Evolutionary conservation across 106 monocot genomes (phyloP).

Genomic region (Dendrobium catenatum): DNA sequence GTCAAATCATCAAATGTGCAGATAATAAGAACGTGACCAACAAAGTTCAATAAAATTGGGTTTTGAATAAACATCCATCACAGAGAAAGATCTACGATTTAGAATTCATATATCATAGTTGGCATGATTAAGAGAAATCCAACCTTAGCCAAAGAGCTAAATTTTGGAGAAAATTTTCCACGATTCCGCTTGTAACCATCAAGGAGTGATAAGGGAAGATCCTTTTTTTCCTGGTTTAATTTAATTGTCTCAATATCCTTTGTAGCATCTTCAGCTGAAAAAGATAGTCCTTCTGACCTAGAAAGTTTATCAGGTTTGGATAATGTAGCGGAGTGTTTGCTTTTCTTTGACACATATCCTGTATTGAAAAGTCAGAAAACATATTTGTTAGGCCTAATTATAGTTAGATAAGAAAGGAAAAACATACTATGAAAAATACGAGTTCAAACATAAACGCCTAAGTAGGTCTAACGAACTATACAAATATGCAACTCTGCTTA

Average conservation of each 20-base stretch:
- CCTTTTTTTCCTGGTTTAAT: slow-evolving; percentile 12
- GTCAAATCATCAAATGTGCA: slow-evolving; percentile 8
- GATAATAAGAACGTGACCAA: background rate
- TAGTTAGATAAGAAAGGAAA: background rate
- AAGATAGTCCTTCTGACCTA: slow-evolving; percentile 16
- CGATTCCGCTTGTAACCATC: slow-evolving; percentile 33
- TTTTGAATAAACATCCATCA: background rate
- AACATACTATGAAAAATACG: background rate
- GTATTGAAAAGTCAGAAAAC: background rate
- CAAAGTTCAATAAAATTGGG: background rate
- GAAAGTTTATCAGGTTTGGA: slow-evolving; percentile 24
- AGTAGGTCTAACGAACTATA: background rate
- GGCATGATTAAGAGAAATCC: background rate
- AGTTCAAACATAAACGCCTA: background rate
- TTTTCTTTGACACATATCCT: slow-evolving; percentile 32
- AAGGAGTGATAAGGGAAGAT: slow-evolving; percentile 8
- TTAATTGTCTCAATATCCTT: slow-evolving; percentile 26
- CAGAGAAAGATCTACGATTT: no score
- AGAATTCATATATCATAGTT: background rate
- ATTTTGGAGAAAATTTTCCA: slow-evolving; percentile 14
- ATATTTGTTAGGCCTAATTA: background rate
- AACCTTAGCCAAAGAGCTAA: slow-evolving; percentile 19
- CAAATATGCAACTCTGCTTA: background rate
- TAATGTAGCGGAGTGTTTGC: slow-evolving; percentile 13
- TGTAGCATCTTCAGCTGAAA: slow-evolving; percentile 12